Evolutionary conservation across 306 rosid genomes (phyloP), one percentile per base, ranked within the genome.

Genomic region (Vicia villosa): DNA sequence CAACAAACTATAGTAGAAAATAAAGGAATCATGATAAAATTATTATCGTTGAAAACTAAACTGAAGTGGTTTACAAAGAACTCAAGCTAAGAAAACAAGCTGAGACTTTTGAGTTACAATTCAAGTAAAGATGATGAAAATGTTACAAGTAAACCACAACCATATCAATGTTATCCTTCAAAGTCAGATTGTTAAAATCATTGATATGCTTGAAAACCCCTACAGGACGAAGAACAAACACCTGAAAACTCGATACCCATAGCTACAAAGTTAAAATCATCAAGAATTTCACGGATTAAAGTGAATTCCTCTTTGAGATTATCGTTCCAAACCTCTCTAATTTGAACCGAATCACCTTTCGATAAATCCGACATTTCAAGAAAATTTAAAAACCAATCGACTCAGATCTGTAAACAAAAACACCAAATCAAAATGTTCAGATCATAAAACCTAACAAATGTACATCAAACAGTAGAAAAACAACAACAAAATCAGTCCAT

Each of bases 181-280:
- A 68, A 2, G 98, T 89, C 52, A 80, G 92, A 17, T 92, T 89
- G 83, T 92, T 89, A 42, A 57, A 92, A 50, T 92, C 96, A 21
- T 82, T 92, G 37, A 87, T 87, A 68, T 86, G 75, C 80, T 89
- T 87, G 61, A 92, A 92, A n/a, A 76, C 78, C 10, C 90, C 95
- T 15, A 89, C 66, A 0, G 96, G 96, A 8, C 98, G 95, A 75
- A 87, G 95, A 68, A 92, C 98, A 10, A n/a, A 92, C 98, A 0
- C 98, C 98, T 0, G 98, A 96, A 51, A 92, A 92, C 85, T 92
- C 98, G 0, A 96, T 89, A 26, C 89, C 98, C 98, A 92, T 92
- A 0, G 98, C 98, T 3, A 92, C 74, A 19, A 80, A 89, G 75
- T 75, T 80, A 45, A 11, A 89, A 10, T 58, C 20, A 32, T 86